These are phyloP conservation scores for Lactuca sativa DNA, from an alignment of 129 eudicot genomes.

Conservation along the genomic window DNA sequence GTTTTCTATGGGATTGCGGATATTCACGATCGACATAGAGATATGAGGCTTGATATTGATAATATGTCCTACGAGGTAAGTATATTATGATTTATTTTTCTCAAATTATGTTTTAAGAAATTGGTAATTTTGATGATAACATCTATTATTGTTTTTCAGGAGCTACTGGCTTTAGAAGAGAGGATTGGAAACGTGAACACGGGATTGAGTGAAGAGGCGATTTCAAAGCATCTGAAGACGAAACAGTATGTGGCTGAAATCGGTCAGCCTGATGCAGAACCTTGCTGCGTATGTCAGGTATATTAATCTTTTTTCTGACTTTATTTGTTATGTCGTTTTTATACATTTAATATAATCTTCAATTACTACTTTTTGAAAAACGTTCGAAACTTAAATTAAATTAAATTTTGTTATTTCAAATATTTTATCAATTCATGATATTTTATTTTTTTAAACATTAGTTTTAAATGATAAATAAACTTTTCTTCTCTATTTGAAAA, in stretches of 20 bases:
- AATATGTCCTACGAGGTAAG: conserved; percentile 90
- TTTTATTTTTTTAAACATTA: too few species aligned
- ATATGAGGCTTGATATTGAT: conserved; percentile 90
- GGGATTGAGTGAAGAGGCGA: conserved; percentile 64
- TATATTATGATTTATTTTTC: not conserved
- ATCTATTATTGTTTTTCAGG: conserved; percentile 35
- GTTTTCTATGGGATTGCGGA: conserved; percentile 71
- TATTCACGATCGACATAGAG: conserved; percentile 75
- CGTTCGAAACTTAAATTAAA: too few species aligned
- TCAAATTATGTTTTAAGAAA: not conserved
- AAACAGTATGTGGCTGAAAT: conserved; percentile 26
- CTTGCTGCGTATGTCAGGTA: conserved; percentile 87
- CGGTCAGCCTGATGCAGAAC: conserved; percentile 49
- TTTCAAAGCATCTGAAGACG: conserved; percentile 49
- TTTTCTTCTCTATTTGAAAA: too few species aligned
- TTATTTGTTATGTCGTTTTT: not conserved
- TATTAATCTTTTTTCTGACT: not conserved
- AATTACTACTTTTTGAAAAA: too few species aligned
- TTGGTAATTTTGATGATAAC: not conserved
- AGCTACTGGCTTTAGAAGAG: conserved; percentile 78
- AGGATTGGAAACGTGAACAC: conserved; percentile 81
- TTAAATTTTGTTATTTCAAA: too few species aligned
- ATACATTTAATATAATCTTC: too few species aligned
- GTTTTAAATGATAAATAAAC: too few species aligned
- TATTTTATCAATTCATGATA: not conserved